Evolutionary conservation across 2,329 filamentous ascomycete genomes (phyloP), one percentile per base, ranked within the genome.

Genomic region (Arachnomyces sp.): DNA sequence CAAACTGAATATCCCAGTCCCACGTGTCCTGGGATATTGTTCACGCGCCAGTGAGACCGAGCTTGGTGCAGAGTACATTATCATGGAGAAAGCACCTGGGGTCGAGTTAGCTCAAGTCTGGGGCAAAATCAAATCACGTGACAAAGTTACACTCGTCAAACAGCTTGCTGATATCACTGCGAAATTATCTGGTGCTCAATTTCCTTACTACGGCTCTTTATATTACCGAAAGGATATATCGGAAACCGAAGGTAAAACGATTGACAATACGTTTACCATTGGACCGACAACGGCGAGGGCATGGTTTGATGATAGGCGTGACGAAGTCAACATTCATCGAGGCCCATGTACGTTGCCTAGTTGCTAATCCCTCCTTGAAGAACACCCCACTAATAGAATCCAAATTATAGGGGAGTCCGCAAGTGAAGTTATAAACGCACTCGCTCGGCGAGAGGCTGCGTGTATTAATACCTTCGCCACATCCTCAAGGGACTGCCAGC

Each of bases 261-360:
- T n/a, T n/a, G n/a, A n/a, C n/a, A n/a, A n/a, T n/a, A n/a, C n/a
- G n/a, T 45, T 45, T 34, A 40, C 40, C 12, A 31, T 45, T 18
- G 40, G 40, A 16, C 43, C 43, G 8, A 48, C 38, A 41, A 43
- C 38, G 8, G 44, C 41, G 12, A 32, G 46, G 34, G 16, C 42
- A 14, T 49, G 46, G 42, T 49, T 44, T 39, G 44, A 49, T 43
- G 38, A 43, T 35, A 38, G 39, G 38, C 39, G 46, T 35, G 37
- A 29, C 6, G 44, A 47, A 18, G 28, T 49, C 13, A 32, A 47
- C 37, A 34, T 47, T 28, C 7, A 31, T 32, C 35, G 42, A 20
- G 44, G 44, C 17, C 46, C 44, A 25, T 47, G 44, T 49, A 47
- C 28, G 40, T 11, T 31, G 34, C 36, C 13, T 38, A 34, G 7